Evolutionary conservation across 352 stramenopile species (phyloP), one percentile per base, ranked within the genome.

Genomic region (Albugo laibachii): DNA sequence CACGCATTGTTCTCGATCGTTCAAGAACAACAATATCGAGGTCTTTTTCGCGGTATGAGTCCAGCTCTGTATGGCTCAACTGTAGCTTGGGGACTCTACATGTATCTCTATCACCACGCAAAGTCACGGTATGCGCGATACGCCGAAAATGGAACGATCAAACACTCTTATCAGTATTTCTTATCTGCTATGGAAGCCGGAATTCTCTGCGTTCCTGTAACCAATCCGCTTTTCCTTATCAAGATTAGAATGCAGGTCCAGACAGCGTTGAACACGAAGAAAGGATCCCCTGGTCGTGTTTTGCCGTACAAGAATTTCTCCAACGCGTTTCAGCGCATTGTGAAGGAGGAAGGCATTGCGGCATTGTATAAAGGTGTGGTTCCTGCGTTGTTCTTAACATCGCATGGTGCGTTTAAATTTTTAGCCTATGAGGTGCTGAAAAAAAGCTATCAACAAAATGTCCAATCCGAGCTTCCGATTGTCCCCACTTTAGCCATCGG

Each of bases 151-250:
- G 70, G 70, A 11, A 19, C 24, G 8, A 57, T 68, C 47, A 80
- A 83, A 49, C 76, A 82, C 44, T 84, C 67, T 39, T 83, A 70
- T 67, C 70, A 84, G 53, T 74, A 85, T 48, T 88, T 88, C 50
- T 80, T 82, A 53, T 81, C 76, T 12, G 76, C 63, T 13, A 69
- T 88, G 19, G 73, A 88, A 56, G 76, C 76, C 0, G 76, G 76
- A 16, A 57, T 76, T 46, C 78, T 97, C 45, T 96, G 96, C 60
- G 93, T 98, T 36, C 77, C 91, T 5, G 58, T 97, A 19, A 98
- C 94, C 21, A 99, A 99, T 73, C 94, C 95, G 14, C 83, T 99
- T 35, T 99, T 94, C 94, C 72, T 99, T 27, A 83, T 98, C 52
- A 99, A 98, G 63, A 95, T 95, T 21, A 73, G 94, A 40, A 91